Percentiles rank a stretch among this genome's conserved stretches.
These are phyloP conservation scores for Tilletiaria anomala DNA, from an alignment of 1,284 basidiomycete species.

Conservation along the genomic window DNA sequence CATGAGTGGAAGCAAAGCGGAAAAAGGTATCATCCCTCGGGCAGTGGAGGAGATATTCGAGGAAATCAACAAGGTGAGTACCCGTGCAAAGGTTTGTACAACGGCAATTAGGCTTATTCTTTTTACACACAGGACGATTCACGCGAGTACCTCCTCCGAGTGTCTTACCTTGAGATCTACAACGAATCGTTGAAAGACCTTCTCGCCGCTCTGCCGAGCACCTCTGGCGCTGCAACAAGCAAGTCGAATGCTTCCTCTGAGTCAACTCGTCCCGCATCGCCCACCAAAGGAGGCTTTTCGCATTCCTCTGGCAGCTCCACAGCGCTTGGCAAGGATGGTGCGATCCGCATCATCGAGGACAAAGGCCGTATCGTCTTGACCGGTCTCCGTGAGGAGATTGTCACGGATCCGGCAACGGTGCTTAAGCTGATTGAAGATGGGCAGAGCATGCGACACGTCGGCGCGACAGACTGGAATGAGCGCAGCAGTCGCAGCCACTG, in stretches of 20 bases:
- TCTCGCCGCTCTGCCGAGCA: constrained; percentile 11
- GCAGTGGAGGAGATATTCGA: constrained; percentile 54
- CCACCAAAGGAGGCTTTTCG: constrained; percentile 12
- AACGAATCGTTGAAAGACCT: constrained; percentile 49
- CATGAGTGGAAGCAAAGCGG: constrained; percentile 60
- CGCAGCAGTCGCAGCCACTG: constrained; percentile 86
- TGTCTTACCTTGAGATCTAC: constrained; percentile 50
- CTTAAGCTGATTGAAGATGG: constrained; percentile 60
- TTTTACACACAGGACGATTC: constrained; percentile 11
- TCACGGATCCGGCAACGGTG: constrained; percentile 44
- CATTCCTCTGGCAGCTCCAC: constrained; percentile 3
- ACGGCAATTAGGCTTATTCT: constrained; percentile 11
- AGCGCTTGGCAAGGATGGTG: no score
- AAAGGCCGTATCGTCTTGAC: constrained; percentile 43
- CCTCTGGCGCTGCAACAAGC: not conserved
- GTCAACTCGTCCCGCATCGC: constrained; percentile 14
- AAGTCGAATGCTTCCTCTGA: constrained; percentile 6
- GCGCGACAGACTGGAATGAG: constrained; percentile 94
- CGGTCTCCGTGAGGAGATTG: constrained; percentile 46
- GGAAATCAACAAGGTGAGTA: constrained; percentile 41
- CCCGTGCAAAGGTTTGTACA: not conserved
- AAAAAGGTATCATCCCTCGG: constrained; percentile 87
- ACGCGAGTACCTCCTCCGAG: constrained; percentile 44
- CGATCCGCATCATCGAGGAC: constrained; percentile 35
- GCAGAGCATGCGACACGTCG: constrained; percentile 73